Percentiles rank a stretch among this genome's conserved stretches.
These are phyloP conservation scores for Escallonia rubra DNA, from an alignment of 129 eudicot species.

Conservation along the genomic window DNA sequence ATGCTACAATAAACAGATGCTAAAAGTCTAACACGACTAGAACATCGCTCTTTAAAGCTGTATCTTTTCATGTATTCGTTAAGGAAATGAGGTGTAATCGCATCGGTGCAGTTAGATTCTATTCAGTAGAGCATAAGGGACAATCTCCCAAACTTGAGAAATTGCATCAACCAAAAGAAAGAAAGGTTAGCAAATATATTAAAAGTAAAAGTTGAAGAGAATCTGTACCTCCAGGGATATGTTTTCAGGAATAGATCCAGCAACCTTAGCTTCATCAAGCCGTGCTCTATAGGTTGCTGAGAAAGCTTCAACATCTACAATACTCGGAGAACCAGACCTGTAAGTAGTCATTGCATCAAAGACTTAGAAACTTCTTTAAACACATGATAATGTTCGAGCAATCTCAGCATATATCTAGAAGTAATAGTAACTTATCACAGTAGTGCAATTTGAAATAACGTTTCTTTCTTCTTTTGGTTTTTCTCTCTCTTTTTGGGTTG, in stretches of 20 bases:
- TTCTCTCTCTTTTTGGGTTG: too few species aligned
- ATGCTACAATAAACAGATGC: background rate
- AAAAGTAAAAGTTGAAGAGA: background rate
- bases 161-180: background rate
- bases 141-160: background rate
- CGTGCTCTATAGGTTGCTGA: constrained; percentile 54
- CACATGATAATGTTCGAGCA: background rate
- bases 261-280: constrained; percentile 60
- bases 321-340: constrained; percentile 89
- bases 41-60: too few species aligned
- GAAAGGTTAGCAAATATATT: background rate
- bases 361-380: background rate
- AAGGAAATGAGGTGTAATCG: too few species aligned
- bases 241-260: constrained; percentile 59
- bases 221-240: constrained; percentile 65
- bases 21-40: too few species aligned
- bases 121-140: background rate
- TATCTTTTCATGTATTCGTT: too few species aligned
- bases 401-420: background rate
- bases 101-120: background rate
- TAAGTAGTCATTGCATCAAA: constrained; percentile 14
- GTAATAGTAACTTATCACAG: background rate
- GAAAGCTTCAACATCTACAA: constrained; percentile 85
- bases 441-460: too few species aligned
- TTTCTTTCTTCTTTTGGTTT: too few species aligned